Evolutionary conservation across 2,329 filamentous ascomycete species (phyloP), one percentile per base, ranked within the genome.

Genomic region (Biscogniauxia sp.): DNA sequence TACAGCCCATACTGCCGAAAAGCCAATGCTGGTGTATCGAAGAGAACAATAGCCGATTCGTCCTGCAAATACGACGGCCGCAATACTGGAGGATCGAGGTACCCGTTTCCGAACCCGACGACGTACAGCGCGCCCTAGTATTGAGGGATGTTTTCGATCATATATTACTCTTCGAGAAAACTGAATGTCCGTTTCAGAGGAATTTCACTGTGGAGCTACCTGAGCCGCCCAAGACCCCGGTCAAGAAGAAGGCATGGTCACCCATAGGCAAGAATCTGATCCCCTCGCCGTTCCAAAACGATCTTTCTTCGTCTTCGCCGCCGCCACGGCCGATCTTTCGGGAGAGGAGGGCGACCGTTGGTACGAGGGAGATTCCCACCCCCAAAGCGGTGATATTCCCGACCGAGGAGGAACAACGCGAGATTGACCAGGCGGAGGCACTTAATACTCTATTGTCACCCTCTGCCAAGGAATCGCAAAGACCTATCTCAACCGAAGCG

Each of bases 11-110:
- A 64, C 78, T 97, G 56, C 92, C 91, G 23, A 92, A 92, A 74
- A 96, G 92, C 61, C 93, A 97, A 75, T 96, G 91, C 72, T 97
- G 93, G 93, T 96, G 91, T 73, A 90, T 97, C 32, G 91, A 96
- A 73, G 90, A 92, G 60, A 84, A 88, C 59, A 89, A 89, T 50
- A 92, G 81, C 74, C 84, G 88, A 68, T 97, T 96, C 68, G 90
- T 96, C n/a, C 78, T 97, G 61, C 90, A 93, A 66, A 92, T 96
- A 65, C 84, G 92, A 20, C 86, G 89, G 52, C 89, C 93, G 28
- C 89, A 90, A 51, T 97, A 95, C 74, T 97, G 95, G 83, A 88
- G 93, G 65, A 95, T 97, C 69, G 93, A 97, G 72, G 78, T 97
- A 5, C 91, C 92, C 0, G 83, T 86, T 17, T 80, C 81, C 41